Evolutionary conservation across 2,329 filamentous ascomycete genomes (phyloP).

Genomic region (Cordyceps farinosa): DNA sequence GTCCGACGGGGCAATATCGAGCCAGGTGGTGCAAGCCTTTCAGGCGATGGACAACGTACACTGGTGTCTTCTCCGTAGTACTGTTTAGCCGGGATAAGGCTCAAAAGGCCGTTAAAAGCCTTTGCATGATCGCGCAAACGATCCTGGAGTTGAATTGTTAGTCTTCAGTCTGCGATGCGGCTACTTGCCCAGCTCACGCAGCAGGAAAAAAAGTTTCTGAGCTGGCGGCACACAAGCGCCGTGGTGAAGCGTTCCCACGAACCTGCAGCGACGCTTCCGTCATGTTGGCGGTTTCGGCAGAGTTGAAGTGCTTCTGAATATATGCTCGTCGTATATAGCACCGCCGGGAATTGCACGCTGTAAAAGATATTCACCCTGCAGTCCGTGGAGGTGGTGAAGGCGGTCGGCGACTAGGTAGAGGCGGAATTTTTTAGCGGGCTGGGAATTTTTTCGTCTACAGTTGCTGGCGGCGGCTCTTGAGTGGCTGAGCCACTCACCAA

Average conservation of each 20-base stretch:
- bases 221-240: constrained; percentile 8
- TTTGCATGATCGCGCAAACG: constrained; percentile 59
- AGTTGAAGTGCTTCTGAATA: neutral
- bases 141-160: constrained; percentile 38
- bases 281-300: constrained; percentile 30
- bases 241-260: constrained; percentile 30
- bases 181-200: constrained; percentile 4
- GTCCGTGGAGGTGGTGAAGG: constrained; percentile 17
- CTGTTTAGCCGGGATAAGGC: constrained; percentile 82
- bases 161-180: neutral
- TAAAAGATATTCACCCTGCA: constrained; percentile 3
- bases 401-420: constrained; percentile 18
- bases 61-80: constrained; percentile 85
- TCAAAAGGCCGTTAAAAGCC: constrained; percentile 82
- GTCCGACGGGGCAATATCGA: constrained; percentile 9
- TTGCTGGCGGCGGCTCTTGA: constrained; percentile 14
- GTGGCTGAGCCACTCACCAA: constrained; percentile 10
- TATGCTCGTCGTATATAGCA: neutral
- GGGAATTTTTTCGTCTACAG: constrained; percentile 18
- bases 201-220: neutral
- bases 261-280: constrained; percentile 46
- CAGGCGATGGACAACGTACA: constrained; percentile 51
- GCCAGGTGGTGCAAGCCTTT: constrained; percentile 6
- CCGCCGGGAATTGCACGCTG: constrained; percentile 7
- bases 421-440: constrained; percentile 19